These are phyloP conservation scores for Dillenia turbinata DNA, from an alignment of 164 flowering plant genomes.

Conservation along the genomic window DNA sequence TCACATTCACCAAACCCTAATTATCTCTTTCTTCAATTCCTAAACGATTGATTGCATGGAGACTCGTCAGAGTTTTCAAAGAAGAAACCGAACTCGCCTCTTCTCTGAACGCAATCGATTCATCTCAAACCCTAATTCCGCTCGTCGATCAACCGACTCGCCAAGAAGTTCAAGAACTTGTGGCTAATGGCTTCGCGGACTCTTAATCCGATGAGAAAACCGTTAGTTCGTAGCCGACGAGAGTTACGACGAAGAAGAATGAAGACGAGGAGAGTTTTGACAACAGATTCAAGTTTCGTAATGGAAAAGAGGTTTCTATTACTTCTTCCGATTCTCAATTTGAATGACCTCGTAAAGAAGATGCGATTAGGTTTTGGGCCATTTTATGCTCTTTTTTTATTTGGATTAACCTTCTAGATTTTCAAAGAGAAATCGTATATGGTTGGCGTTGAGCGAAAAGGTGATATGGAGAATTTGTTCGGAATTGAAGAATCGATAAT, in stretches of 20 bases:
- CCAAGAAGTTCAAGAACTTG: neutral
- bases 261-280: conserved; percentile 31
- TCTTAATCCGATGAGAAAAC: conserved; percentile 11
- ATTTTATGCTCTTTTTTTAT: neutral
- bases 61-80: conserved; percentile 8
- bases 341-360: neutral
- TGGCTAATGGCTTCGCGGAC: conserved; percentile 14
- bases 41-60: neutral
- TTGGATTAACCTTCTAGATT: conserved; percentile 33
- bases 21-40: no score
- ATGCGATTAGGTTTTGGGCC: neutral
- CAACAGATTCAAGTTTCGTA: conserved; percentile 47
- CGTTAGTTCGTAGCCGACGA: conserved; percentile 4
- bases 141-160: no score
- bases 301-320: conserved; percentile 54
- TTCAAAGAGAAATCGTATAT: conserved; percentile 81
- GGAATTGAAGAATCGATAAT: conserved; percentile 78
- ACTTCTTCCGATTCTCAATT: neutral
- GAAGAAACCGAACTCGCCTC: conserved; percentile 15
- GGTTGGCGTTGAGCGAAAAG: conserved; percentile 73
- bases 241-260: conserved; percentile 21
- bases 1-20: no score
- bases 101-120: neutral
- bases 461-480: conserved; percentile 43
- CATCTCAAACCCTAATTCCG: neutral